These are phyloP conservation scores for Ustilago curta DNA, from an alignment of 1,284 basidiomycete genomes.

Conservation along the genomic window DNA sequence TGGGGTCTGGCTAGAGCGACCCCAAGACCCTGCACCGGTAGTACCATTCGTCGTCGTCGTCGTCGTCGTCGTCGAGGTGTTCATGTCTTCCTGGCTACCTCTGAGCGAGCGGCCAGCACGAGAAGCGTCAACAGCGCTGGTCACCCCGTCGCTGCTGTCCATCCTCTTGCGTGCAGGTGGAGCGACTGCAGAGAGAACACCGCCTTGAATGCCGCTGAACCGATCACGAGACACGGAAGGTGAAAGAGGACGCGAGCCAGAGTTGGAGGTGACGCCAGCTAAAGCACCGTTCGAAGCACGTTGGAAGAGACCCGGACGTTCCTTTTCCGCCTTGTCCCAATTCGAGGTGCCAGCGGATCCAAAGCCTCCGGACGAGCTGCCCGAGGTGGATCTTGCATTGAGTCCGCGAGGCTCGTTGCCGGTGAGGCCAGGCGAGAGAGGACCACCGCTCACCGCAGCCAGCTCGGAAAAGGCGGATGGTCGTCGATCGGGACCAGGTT, in stretches of 20 bases:
- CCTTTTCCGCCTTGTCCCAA: conserved; percentile 48
- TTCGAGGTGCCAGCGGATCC: conserved; percentile 32
- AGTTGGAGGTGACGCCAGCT: conserved; percentile 27
- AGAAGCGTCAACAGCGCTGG: conserved; percentile 10
- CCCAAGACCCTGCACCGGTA: conserved; percentile 24
- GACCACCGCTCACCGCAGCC: conserved; percentile 30
- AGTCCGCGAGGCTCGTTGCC: conserved; percentile 50
- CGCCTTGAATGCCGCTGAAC: conserved; percentile 60
- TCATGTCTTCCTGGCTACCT: conserved; percentile 29
- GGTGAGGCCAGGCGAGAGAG: conserved; percentile 30
- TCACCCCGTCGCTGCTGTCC: conserved; percentile 50
- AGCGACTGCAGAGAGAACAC: conserved; percentile 57
- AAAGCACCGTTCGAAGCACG: conserved; percentile 47
- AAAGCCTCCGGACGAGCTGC: conserved; percentile 34
- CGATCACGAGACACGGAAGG: conserved; percentile 54
- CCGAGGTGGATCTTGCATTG: conserved; percentile 52
- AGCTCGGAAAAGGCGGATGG: conserved; percentile 38
- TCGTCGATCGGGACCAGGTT: conserved; percentile 36
- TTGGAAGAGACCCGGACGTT: conserved; percentile 58
- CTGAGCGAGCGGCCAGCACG: conserved; percentile 23
- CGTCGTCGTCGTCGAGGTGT: conserved; percentile 8
- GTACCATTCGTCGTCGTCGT: conserved; percentile 18
- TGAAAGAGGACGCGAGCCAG: conserved; percentile 40
- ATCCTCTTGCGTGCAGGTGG: conserved; percentile 56
- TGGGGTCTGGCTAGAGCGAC: conserved; percentile 20